Evolutionary conservation across 495 filamentous ascomycete genomes (phyloP).

Genomic region (Wilcoxina mikolae): DNA sequence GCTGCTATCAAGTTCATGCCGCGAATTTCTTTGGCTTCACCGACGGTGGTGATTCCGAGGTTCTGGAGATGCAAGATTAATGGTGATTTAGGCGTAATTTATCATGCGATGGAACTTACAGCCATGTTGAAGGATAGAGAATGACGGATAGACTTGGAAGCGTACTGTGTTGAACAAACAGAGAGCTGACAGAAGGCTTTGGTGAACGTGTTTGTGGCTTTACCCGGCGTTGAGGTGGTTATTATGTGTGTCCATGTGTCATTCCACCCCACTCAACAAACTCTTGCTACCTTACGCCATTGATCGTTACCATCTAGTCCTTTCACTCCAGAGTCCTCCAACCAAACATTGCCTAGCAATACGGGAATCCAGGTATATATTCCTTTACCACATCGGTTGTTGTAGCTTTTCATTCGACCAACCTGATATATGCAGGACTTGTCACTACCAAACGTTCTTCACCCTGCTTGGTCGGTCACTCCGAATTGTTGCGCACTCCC

Average conservation of each 20-base stretch:
- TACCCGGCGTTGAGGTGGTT: background rate
- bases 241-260: background rate
- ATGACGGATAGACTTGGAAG: background rate
- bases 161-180: background rate
- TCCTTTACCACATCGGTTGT: background rate
- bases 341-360: background rate
- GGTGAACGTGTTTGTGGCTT: background rate
- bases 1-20: constrained; percentile 87
- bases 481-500: too few species aligned
- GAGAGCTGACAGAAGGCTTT: background rate
- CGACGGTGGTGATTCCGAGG: constrained; percentile 71
- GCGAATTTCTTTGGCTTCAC: constrained; percentile 81
- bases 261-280: background rate
- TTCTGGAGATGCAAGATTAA: background rate
- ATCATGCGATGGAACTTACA: background rate
- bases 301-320: background rate
- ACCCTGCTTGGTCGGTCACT: background rate
- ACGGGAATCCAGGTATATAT: background rate
- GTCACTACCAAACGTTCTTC: background rate
- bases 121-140: background rate
- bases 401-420: background rate
- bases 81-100: background rate
- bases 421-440: background rate
- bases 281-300: background rate
- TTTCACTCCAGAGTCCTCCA: background rate